phyloP scores from a whole-genome alignment of 176 grass and related monocot species.

The Triticum dicoccoides region DNA sequence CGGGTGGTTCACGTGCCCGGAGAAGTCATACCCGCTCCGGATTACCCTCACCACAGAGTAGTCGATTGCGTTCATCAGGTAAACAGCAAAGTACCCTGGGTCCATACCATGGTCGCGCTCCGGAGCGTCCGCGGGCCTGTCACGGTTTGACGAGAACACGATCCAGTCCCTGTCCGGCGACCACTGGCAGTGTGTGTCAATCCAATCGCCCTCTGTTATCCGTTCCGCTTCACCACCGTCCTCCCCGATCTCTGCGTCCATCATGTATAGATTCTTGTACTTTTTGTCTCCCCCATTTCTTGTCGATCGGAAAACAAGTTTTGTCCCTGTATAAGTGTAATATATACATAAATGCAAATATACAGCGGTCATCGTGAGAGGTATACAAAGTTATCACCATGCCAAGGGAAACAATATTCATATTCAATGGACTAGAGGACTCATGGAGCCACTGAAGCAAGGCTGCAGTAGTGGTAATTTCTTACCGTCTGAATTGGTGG shows the following conservation, averaged over 20 bases:
- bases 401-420: not conserved
- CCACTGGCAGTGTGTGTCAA: slow-evolving; percentile 48
- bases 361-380: not conserved
- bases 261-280: slow-evolving; percentile 29
- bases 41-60: slow-evolving; percentile 5
- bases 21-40: not conserved
- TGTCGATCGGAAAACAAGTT: slow-evolving; percentile 18
- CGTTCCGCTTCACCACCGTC: not conserved
- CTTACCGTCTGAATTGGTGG: slow-evolving; percentile 11
- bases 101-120: slow-evolving; percentile 14
- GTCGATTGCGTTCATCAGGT: not conserved
- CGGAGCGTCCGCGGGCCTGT: slow-evolving; percentile 6
- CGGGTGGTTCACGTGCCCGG: slow-evolving; percentile 34
- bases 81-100: slow-evolving; percentile 14
- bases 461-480: not conserved
- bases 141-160: slow-evolving; percentile 37
- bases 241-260: slow-evolving; percentile 18
- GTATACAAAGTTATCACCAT: not conserved
- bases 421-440: not conserved
- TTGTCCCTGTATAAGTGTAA: not conserved
- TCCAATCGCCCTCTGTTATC: slow-evolving; percentile 7
- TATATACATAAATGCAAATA: not conserved
- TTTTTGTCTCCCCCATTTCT: slow-evolving; percentile 20
- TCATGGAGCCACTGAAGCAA: not conserved
- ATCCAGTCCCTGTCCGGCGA: slow-evolving; percentile 38